Percentiles rank a stretch among this genome's conserved stretches.
phyloP scores from a whole-genome alignment of 2,329 filamentous ascomycete species.

The Penicillium sp. region DNA sequence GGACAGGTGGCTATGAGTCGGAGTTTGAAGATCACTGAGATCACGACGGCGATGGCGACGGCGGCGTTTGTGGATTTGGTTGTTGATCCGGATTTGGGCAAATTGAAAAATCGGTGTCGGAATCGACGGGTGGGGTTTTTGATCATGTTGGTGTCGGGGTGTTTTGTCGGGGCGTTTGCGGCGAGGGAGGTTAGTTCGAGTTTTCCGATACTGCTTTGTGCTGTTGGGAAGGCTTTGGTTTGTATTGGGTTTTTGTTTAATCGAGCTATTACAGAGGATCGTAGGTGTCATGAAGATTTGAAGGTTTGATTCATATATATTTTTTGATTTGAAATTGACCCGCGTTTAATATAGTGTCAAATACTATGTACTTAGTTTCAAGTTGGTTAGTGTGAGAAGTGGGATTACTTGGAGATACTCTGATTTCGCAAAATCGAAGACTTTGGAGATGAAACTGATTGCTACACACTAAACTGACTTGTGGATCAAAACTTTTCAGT shows the following conservation, averaged over 20 bases:
- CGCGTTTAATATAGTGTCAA: background rate
- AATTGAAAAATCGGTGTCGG: conserved; percentile 48
- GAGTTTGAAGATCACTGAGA: conserved; percentile 57
- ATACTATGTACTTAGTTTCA: background rate
- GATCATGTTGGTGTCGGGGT: conserved; percentile 15
- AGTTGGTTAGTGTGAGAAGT: background rate
- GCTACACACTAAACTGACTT: no score
- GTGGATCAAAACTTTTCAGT: no score
- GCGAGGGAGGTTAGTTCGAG: conserved; percentile 12
- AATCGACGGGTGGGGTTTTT: conserved; percentile 17
- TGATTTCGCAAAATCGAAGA: background rate
- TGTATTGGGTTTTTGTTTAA: conserved; percentile 16
- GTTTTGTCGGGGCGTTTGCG: conserved; percentile 19
- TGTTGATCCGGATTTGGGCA: conserved; percentile 54
- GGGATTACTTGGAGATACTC: background rate
- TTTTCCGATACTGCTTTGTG: conserved; percentile 17
- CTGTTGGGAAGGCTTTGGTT: conserved; percentile 13
- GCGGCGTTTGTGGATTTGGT: conserved; percentile 61
- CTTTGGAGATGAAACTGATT: no score
- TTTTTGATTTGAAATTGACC: background rate
- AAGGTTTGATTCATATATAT: background rate
- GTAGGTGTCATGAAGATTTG: background rate
- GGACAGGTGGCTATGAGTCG: conserved; percentile 60
- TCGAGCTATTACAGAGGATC: conserved; percentile 1
- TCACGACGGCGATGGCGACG: conserved; percentile 64